Evolutionary conservation across 805 yeast species (phyloP), one percentile per base, ranked within the genome.

Genomic region (Lipomyces yamadae): DNA sequence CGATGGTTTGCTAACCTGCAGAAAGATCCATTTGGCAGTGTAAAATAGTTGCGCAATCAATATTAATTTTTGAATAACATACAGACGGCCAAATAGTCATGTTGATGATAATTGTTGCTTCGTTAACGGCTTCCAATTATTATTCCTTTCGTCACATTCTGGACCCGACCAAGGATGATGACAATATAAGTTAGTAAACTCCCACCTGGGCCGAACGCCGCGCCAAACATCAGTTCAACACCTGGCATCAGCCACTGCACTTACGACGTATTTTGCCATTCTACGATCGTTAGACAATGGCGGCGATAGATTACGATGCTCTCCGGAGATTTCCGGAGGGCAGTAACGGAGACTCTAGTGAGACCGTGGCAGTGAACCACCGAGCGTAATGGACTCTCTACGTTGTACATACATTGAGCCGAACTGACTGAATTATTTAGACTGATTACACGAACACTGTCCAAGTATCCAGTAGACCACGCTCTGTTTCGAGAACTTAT

Each of bases 401-500:
- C 24, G 24, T 1, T 24, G 24, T 24, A 24, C 24, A 24, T 24
- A 24, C 24, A 24, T 24, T 24, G 24, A 24, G 24, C 24, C 24
- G 24, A 56, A 37, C 62, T 29, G 24, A 53, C 48, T 42, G 48
- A 42, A n/a, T n/a, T 32, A 29, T 35, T 3, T 58, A 74, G 76
- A 2, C 74, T 79, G 15, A 79, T 79, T 48, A 79, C 82, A 0
- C 73, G 82, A 4, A 80, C 82, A 0, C 66, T 79, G 57, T 78
- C 82, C 2, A 79, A 79, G 63, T 79, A 79, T 64, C 82, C 82
- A 15, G 81, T 79, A 0, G 82, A 79, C 65, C 79, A 75, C 70
- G 82, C 82, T 0, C 67, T 80, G 45, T 80, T 72, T 60, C 71
- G 82, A 5, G 82, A 79, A 66, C 72, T 79, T 60, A 75, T 79